A percentile compares a stretch with the other conserved stretches of the same genome.
phyloP scores from a whole-genome alignment of 352 stramenopile species.

The Halophytophthora polymorphica region DNA sequence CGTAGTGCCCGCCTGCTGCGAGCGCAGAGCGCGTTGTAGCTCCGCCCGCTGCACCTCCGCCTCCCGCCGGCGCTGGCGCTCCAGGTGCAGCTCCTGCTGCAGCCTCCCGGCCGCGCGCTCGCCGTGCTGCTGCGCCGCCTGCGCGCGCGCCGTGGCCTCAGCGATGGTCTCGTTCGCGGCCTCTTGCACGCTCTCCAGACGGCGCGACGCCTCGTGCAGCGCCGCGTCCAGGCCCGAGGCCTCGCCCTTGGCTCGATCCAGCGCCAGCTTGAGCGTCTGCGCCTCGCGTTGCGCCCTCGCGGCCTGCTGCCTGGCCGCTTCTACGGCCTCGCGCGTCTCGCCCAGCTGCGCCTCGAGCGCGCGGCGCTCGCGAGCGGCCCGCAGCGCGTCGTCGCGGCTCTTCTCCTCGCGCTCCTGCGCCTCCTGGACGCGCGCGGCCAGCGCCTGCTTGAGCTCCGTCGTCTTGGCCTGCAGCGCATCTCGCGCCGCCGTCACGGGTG shows the following conservation, averaged over 20 bases:
- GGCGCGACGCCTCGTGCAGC: slow-evolving; percentile 39
- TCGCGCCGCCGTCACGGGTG: slow-evolving; percentile 38
- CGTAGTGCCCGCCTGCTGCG: slow-evolving; percentile 16
- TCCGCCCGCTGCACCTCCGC: slow-evolving; percentile 60
- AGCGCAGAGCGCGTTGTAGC: slow-evolving; percentile 42
- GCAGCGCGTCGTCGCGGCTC: slow-evolving; percentile 43
- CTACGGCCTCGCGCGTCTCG: slow-evolving; percentile 53
- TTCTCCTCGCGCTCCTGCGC: slow-evolving; percentile 48
- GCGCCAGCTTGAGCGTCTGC: slow-evolving; percentile 37
- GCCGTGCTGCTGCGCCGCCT: slow-evolving; percentile 54
- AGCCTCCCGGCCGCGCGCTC: slow-evolving; percentile 32
- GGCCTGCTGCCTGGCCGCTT: slow-evolving; percentile 37
- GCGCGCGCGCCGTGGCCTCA: slow-evolving; percentile 43
- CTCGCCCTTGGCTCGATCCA: slow-evolving; percentile 64
- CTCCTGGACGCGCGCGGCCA: slow-evolving; percentile 54
- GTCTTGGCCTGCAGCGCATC: slow-evolving; percentile 55
- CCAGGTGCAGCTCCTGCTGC: slow-evolving; percentile 54
- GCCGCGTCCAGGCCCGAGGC: slow-evolving; percentile 39
- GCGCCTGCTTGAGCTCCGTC: slow-evolving; percentile 47
- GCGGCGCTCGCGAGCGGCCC: slow-evolving; percentile 49
- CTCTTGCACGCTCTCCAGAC: slow-evolving; percentile 49
- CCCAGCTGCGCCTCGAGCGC: slow-evolving; percentile 47
- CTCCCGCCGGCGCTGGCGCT: slow-evolving; percentile 54
- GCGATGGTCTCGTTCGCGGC: slow-evolving; percentile 62
- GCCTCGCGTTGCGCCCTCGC: slow-evolving; percentile 44